phyloP scores from a whole-genome alignment of 75 land plant species.

The Gnetum montanum region DNA sequence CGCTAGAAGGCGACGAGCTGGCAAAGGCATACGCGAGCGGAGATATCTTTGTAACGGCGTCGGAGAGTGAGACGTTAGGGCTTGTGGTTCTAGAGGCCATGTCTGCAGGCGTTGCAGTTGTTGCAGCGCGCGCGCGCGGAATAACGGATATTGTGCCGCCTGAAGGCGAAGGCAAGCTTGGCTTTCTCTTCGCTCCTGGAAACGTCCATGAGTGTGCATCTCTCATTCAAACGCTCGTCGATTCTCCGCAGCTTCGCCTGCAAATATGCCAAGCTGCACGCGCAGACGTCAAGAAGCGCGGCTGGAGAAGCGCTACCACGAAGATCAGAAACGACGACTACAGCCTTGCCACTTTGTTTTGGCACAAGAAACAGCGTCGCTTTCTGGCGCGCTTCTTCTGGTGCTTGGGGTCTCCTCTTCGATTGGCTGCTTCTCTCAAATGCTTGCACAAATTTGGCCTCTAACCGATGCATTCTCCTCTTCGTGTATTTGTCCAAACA shows the following conservation, averaged over 20 bases:
- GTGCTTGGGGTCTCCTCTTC: not conserved
- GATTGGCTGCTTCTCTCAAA: not conserved
- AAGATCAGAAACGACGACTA: slow-evolving; percentile 86
- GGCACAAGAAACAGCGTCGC: slow-evolving; percentile 61
- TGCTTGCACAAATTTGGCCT: no score
- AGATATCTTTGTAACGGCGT: slow-evolving; percentile 91
- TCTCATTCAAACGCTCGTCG: slow-evolving; percentile 47
- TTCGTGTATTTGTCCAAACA: no score
- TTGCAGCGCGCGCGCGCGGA: slow-evolving; percentile 93
- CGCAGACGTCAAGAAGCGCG: slow-evolving; percentile 85
- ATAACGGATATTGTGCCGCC: slow-evolving; percentile 83
- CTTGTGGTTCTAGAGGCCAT: slow-evolving; percentile 94
- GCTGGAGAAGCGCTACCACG: slow-evolving; percentile 86
- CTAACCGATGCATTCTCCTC: no score
- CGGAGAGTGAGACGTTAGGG: slow-evolving; percentile 96
- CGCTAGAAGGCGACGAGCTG: slow-evolving; percentile 87
- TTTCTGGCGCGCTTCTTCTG: slow-evolving; percentile 21
- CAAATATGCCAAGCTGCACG: slow-evolving; percentile 72
- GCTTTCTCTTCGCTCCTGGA: slow-evolving; percentile 82
- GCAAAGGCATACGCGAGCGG: slow-evolving; percentile 98
- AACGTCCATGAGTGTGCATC: slow-evolving; percentile 79
- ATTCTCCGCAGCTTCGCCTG: slow-evolving; percentile 38
- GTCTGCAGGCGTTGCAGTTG: slow-evolving; percentile 94
- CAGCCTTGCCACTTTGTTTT: slow-evolving; percentile 94
- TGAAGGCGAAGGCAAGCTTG: slow-evolving; percentile 75